phyloP scores from a whole-genome alignment of 441 rosid species.

The Corymbia calophylla region DNA sequence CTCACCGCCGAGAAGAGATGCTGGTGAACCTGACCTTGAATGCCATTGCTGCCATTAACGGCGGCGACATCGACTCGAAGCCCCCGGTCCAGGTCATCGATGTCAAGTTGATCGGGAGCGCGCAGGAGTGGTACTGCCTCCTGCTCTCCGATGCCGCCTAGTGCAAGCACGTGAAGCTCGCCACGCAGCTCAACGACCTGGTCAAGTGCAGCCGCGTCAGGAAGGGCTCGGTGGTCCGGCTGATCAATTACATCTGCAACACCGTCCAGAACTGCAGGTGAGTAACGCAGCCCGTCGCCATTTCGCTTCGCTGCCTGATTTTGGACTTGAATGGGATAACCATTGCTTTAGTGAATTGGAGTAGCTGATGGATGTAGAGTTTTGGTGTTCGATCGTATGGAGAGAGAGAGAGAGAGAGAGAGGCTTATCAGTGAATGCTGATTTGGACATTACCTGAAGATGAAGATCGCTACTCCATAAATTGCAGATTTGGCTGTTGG shows the following conservation, averaged over 20 bases:
- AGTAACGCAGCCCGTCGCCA: not conserved
- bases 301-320: not conserved
- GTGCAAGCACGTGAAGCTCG: slow-evolving; percentile 69
- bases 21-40: slow-evolving; percentile 58
- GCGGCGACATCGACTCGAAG: slow-evolving; percentile 65
- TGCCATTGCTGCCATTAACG: slow-evolving; percentile 51
- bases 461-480: not conserved
- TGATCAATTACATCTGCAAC: slow-evolving; percentile 76
- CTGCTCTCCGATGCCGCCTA: slow-evolving; percentile 54
- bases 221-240: slow-evolving; percentile 71
- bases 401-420: too few species aligned
- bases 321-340: not conserved
- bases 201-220: slow-evolving; percentile 45
- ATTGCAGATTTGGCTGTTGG: not conserved
- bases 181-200: slow-evolving; percentile 68
- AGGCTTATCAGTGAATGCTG: not conserved
- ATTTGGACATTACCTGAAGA: not conserved
- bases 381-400: not conserved
- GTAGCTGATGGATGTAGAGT: not conserved
- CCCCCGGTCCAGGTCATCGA: slow-evolving; percentile 75
- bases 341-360: too few species aligned
- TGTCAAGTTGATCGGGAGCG: slow-evolving; percentile 43
- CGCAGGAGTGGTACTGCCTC: slow-evolving; percentile 63
- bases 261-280: slow-evolving; percentile 62
- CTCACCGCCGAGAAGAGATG: slow-evolving; percentile 16